phyloP scores from a whole-genome alignment of 345 rosid species.

The Heritiera littoralis region DNA sequence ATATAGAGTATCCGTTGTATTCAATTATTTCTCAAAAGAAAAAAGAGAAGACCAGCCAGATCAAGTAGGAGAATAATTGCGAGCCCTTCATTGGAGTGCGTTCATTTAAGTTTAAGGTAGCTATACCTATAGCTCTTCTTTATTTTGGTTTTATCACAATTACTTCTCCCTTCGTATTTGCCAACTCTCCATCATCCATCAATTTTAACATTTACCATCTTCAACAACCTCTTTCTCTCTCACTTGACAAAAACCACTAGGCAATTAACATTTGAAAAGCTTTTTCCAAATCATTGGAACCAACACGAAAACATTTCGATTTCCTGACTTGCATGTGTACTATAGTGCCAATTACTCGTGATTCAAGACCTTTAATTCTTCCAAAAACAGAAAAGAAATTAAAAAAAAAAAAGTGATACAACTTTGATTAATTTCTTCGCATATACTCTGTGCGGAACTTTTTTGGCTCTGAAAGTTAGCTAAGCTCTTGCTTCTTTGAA shows the following conservation, averaged over 20 bases:
- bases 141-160: slow-evolving; percentile 15
- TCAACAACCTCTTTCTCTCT: slow-evolving; percentile 32
- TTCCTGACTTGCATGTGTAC: not conserved
- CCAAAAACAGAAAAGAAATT: not conserved
- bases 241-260: not conserved
- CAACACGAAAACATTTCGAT: not conserved
- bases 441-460: not conserved
- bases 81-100: slow-evolving; percentile 39
- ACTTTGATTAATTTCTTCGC: not conserved
- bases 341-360: not conserved
- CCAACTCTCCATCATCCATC: slow-evolving; percentile 32
- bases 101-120: slow-evolving; percentile 24
- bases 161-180: slow-evolving; percentile 17
- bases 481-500: not conserved
- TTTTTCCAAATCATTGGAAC: not conserved
- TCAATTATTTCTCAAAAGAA: too few species aligned
- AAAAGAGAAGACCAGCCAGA: too few species aligned
- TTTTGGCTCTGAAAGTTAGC: not conserved
- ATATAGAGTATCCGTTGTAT: too few species aligned
- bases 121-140: not conserved
- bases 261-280: not conserved
- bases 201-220: slow-evolving; percentile 47
- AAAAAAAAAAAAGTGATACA: not conserved
- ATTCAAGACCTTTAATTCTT: not conserved
- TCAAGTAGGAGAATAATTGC: slow-evolving; percentile 28